Base-by-base conservation (phyloP, 129 eudicot species). In the Ambrosia artemisiifolia region DNA sequence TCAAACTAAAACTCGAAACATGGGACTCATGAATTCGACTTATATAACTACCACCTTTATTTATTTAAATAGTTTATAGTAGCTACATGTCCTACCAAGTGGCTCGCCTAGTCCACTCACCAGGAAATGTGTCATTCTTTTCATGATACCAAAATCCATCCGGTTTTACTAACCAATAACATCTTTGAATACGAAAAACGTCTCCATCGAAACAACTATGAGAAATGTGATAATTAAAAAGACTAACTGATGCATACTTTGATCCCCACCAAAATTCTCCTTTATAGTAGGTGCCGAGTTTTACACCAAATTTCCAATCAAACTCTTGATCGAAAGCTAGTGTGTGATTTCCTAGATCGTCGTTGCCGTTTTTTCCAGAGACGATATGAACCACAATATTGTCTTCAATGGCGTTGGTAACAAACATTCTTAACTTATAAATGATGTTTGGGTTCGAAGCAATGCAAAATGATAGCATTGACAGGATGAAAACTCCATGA, bases 181-280 rank as follows among this genome's bases (percentile, higher is more conserved):
- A 63, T 18, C 69, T 63, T 38, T 40, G 69, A 63, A 38, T 33
- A 40, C 11, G 9, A 17, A 65, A 65, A 65, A 40, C 6, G 9
- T 59, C 38, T 60, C 65, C 65, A 32, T 60, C 12, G 11, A 12
- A 32, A 60, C 43, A 60, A 60, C 11, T 1, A 60, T 4, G 10
- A 60, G 65, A 60, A 60, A 60, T 60, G 18, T 60, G 11, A 33
- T 1, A 33, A 32, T 32, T 60, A 5, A 11, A 60, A 13, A 60
- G 65, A 33, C 42, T 14, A 5, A 60, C 7, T 5, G 43, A 60
- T 33, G 35, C 7, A 32, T 32, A 13, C 10, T 33, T 60, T 60
- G 65, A 60, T 13, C 65, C 43, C 65, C 65, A 60, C 65, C 43
- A 60, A 60, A 60, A 60, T 32, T 60, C 65, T 1, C 65, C 43